Conservation (phyloP, 371 early-diverging fungal genomes). For the Racocetra persica region DNA sequence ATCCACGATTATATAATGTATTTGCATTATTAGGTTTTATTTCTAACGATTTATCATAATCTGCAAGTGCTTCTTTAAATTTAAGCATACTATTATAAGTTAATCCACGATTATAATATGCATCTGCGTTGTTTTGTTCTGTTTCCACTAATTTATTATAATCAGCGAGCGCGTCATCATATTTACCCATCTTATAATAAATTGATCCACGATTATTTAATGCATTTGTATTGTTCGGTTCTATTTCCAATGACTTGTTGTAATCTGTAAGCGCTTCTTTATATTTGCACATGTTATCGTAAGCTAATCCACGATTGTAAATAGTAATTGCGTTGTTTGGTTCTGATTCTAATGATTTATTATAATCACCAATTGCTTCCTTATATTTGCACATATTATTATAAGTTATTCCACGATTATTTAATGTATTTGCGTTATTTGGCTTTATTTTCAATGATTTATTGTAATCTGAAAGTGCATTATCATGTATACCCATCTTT, state of each 20-base stretch:
- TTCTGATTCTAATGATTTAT: not conserved
- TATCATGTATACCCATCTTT: not conserved
- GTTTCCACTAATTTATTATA: not conserved
- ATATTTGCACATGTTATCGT: not conserved
- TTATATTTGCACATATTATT: not conserved
- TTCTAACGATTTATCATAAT: not conserved
- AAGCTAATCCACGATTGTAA: not conserved
- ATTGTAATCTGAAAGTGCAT: slow-evolving; percentile 8
- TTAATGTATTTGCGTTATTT: not conserved
- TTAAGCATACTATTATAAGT: not conserved
- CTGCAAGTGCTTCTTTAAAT: not conserved
- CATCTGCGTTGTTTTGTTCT: not conserved
- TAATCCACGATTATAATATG: not conserved
- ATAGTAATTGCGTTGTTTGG: not conserved
- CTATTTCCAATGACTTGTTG: slow-evolving; percentile 1
- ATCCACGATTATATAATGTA: not conserved
- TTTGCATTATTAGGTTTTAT: not conserved
- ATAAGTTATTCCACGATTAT: not conserved
- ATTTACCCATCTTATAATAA: not conserved
- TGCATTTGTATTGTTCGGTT: slow-evolving; percentile 9
- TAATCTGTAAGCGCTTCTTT: slow-evolving; percentile 14
- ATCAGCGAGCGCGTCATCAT: not conserved
- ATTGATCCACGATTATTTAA: not conserved
- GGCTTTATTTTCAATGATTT: slow-evolving; percentile 9
- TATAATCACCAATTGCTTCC: slow-evolving; percentile 25